phyloP scores from a whole-genome alignment of 2,329 filamentous ascomycete species.

The Microdochium paspali region DNA sequence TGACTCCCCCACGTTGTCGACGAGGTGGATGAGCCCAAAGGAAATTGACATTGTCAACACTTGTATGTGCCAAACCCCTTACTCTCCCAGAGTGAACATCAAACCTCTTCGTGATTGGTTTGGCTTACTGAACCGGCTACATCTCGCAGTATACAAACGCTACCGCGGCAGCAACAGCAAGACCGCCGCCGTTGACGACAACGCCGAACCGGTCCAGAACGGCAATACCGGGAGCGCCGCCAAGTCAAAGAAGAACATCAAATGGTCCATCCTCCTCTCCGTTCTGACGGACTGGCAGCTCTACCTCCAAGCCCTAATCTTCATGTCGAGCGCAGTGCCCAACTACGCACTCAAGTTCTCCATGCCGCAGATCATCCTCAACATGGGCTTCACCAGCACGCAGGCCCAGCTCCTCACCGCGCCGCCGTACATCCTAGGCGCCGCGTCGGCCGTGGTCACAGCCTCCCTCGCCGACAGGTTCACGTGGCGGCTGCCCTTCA shows the following conservation, averaged over 20 bases:
- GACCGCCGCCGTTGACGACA: conserved; percentile 55
- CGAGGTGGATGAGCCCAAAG: conserved; percentile 2
- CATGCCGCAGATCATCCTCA: conserved; percentile 22
- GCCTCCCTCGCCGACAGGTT: conserved; percentile 14
- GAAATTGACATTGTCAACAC: conserved; percentile 4
- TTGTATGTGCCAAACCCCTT: conserved; percentile 29
- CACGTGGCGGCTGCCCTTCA: conserved; percentile 23
- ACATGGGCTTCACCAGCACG: conserved; percentile 19
- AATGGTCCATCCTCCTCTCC: conserved; percentile 5
- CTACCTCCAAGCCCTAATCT: conserved; percentile 12
- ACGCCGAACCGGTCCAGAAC: conserved; percentile 17
- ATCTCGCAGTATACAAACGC: conserved; percentile 1
- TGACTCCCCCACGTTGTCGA: conserved; percentile 3
- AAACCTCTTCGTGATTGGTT: too few relatives aligned
- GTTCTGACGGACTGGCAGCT: conserved; percentile 37
- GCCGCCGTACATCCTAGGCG: conserved; percentile 18
- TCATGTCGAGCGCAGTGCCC: conserved; percentile 1
- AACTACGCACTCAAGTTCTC: conserved; percentile 6
- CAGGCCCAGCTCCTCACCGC: conserved; percentile 18
- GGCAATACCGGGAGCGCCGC: too few relatives aligned
- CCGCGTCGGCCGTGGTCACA: conserved; percentile 8
- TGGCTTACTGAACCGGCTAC: too few relatives aligned
- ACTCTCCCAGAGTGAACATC: too few relatives aligned
- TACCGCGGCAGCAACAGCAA: conserved; percentile 21
- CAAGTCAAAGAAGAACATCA: conserved; percentile 1